Conservation (phyloP, 2,329 filamentous ascomycete genomes). For the Fusarium albidum region DNA sequence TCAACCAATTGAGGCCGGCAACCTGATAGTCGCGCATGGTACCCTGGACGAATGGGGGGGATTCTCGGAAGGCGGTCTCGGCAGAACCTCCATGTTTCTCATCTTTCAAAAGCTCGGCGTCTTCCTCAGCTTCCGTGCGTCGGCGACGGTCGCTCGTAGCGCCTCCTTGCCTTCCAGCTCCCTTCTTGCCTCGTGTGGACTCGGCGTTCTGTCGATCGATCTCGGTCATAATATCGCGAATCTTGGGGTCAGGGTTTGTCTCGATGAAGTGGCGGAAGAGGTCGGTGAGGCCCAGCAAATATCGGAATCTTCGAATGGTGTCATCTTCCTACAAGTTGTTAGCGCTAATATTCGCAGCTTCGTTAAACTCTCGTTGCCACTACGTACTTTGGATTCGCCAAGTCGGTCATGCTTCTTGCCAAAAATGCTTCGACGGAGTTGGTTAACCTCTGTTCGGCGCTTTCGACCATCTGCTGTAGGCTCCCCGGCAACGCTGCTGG, state of each 20-base stretch:
- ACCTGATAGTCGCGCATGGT: conserved; percentile 97
- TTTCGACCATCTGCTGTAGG: conserved; percentile 78
- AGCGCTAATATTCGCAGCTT: conserved; percentile 10
- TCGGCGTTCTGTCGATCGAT: conserved; percentile 94
- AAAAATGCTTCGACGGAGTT: conserved; percentile 90
- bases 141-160: conserved; percentile 80
- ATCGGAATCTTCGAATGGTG: conserved; percentile 91
- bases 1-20: conserved; percentile 95
- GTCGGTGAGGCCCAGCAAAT: conserved; percentile 93
- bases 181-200: conserved; percentile 74
- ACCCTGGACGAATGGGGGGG: conserved; percentile 86
- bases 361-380: neutral
- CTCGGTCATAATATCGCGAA: conserved; percentile 91
- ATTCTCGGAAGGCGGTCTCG: conserved; percentile 92
- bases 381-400: conserved; percentile 85
- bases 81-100: conserved; percentile 88
- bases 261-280: conserved; percentile 99
- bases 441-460: conserved; percentile 84
- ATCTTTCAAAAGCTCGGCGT: conserved; percentile 85
- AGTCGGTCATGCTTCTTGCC: conserved; percentile 94
- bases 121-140: conserved; percentile 96
- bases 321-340: conserved; percentile 78
- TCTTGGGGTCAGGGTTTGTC: conserved; percentile 92
- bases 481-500: conserved; percentile 88
- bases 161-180: conserved; percentile 81